A percentile compares a stretch with the other conserved stretches of the same genome.
These are phyloP conservation scores for Cylindrodendrum hubeiense DNA, from an alignment of 2,329 filamentous ascomycete species.

Conservation along the genomic window DNA sequence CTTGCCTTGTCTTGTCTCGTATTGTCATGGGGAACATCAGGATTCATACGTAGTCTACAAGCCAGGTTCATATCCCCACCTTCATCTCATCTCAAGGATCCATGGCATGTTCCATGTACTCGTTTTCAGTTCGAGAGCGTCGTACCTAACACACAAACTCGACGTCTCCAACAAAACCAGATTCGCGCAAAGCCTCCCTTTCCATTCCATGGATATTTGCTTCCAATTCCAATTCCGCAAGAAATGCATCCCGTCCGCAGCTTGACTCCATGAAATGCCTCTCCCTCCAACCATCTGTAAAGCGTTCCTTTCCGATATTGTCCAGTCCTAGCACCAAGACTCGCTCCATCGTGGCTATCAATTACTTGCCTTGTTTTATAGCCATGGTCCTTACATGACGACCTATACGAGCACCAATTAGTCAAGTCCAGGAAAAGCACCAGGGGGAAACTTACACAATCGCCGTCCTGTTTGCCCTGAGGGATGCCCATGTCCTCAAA, in stretches of 20 bases:
- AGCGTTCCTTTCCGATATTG: not conserved
- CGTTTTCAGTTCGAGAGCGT: conserved; percentile 16
- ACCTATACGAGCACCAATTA: conserved; percentile 33
- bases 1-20: not conserved
- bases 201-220: conserved; percentile 14
- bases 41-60: conserved; percentile 22
- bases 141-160: conserved; percentile 18
- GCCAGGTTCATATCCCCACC: conserved; percentile 11
- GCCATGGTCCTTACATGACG: conserved; percentile 40
- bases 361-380: not conserved
- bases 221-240: conserved; percentile 14
- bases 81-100: conserved; percentile 6
- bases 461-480: conserved; percentile 82
- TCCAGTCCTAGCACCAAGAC: conserved; percentile 9
- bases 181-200: conserved; percentile 13
- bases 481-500: conserved; percentile 99
- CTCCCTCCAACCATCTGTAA: not conserved
- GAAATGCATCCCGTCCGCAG: conserved; percentile 7
- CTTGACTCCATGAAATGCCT: conserved; percentile 23
- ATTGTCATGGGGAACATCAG: conserved; percentile 20
- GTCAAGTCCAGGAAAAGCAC: not conserved
- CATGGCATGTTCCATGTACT: conserved; percentile 16
- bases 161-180: conserved; percentile 13
- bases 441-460: conserved; percentile 79
- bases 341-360: not conserved